Conservation (phyloP, 768 basidiomycete species). For the Psilocybe subaeruginosa region DNA sequence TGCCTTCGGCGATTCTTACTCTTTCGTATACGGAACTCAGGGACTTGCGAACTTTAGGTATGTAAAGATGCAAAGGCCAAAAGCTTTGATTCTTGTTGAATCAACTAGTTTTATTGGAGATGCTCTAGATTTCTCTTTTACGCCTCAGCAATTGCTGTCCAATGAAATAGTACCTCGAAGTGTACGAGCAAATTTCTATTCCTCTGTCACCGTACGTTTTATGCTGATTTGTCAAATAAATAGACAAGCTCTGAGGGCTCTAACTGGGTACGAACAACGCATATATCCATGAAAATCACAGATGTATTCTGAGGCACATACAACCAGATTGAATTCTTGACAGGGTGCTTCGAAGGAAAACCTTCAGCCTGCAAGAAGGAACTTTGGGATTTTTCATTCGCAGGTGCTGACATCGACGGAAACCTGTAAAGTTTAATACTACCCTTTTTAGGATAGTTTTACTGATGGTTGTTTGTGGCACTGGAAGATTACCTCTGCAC, state of each 20-base stretch:
- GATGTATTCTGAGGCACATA: neutral
- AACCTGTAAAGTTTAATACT: slow-evolving; percentile 31
- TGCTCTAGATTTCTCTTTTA: slow-evolving; percentile 42
- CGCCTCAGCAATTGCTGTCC: slow-evolving; percentile 39
- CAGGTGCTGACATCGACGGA: slow-evolving; percentile 50
- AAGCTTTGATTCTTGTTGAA: neutral
- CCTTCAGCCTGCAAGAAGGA: slow-evolving; percentile 47
- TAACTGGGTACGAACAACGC: slow-evolving; percentile 43
- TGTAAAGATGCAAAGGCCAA: neutral
- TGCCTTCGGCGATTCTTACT: slow-evolving; percentile 60
- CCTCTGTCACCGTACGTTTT: too few species aligned
- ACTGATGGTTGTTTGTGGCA: neutral
- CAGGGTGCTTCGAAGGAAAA: slow-evolving; percentile 49
- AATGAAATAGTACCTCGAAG: slow-evolving; percentile 50
- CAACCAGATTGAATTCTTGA: slow-evolving; percentile 51
- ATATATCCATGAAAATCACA: neutral
- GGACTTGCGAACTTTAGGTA: slow-evolving; percentile 56
- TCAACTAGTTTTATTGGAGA: slow-evolving; percentile 53
- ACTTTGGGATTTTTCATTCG: slow-evolving; percentile 61
- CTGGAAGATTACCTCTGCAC: slow-evolving; percentile 45
- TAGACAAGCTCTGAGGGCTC: slow-evolving; percentile 59
- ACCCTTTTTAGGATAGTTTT: neutral
- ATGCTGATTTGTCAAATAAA: neutral
- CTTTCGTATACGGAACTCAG: slow-evolving; percentile 52
- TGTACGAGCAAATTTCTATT: slow-evolving; percentile 25